Conservation (phyloP, 257 asterid genomes). For the Gardenia jasminoides region DNA sequence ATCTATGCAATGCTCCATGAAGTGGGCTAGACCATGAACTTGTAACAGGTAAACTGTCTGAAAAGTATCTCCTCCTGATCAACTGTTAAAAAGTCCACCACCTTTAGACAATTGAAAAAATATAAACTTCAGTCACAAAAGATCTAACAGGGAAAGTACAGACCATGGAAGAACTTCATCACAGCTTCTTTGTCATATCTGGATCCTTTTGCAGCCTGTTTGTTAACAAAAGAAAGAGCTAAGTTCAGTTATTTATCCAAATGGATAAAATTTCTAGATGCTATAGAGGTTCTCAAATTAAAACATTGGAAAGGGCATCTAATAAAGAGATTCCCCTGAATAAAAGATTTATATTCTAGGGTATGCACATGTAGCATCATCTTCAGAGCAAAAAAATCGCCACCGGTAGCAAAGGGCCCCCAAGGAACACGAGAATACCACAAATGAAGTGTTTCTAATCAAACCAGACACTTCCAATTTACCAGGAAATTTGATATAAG, state of each 20-base stretch:
- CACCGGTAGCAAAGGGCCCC: background rate
- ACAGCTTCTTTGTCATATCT: slow-evolving; percentile 94
- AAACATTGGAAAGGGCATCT: background rate
- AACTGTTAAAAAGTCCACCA: slow-evolving; percentile 49
- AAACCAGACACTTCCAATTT: background rate
- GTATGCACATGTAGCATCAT: background rate
- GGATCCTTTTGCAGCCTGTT: slow-evolving; percentile 96
- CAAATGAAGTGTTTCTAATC: background rate
- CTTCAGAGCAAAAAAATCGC: too few relatives aligned
- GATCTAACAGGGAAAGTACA: slow-evolving; percentile 27
- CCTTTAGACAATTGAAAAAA: slow-evolving; percentile 20
- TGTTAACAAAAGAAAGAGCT: background rate
- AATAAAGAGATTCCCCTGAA: background rate
- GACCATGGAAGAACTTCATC: slow-evolving; percentile 83
- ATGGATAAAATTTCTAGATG: background rate
- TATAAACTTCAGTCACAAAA: background rate
- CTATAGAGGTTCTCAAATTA: background rate
- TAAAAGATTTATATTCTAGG: background rate
- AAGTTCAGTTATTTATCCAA: background rate
- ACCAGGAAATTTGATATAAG: background rate
- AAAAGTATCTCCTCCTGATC: slow-evolving; percentile 95
- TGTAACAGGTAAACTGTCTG: slow-evolving; percentile 82
- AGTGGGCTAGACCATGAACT: slow-evolving; percentile 61
- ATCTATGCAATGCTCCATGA: slow-evolving; percentile 42
- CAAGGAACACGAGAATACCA: background rate